These are phyloP conservation scores for Coccomyxa subellipsoidea DNA, from an alignment of 163 green algal species.

Conservation along the genomic window DNA sequence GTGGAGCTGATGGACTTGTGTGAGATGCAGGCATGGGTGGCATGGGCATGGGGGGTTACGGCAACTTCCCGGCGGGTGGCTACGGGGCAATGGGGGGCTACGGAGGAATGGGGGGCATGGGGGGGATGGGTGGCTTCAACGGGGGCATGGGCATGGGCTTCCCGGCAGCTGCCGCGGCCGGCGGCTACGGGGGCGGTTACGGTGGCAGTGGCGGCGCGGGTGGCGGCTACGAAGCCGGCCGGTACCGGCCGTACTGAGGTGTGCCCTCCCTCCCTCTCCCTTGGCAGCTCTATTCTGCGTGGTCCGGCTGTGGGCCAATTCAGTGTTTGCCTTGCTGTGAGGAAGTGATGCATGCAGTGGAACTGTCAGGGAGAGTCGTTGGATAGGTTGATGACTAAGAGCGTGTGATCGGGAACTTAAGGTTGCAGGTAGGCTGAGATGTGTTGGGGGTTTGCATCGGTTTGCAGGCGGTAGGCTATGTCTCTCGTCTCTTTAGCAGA, in stretches of 20 bases:
- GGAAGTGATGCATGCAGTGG: neutral
- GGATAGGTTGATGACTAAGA: too few relatives aligned
- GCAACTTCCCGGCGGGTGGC: constrained; percentile 27
- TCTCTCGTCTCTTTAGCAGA: neutral
- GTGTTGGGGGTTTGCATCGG: neutral
- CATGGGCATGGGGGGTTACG: constrained; percentile 33
- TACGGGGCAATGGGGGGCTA: constrained; percentile 21
- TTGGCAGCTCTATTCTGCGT: neutral
- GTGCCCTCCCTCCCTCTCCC: neutral
- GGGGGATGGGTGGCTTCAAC: constrained; percentile 24
- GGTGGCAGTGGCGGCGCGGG: constrained; percentile 1
- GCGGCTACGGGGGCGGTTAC: neutral
- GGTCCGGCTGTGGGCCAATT: neutral
- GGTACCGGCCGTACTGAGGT: constrained; percentile 28
- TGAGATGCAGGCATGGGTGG: neutral
- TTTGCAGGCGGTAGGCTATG: neutral
- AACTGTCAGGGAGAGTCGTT: neutral
- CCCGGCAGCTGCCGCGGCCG: constrained; percentile 1
- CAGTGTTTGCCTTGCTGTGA: neutral
- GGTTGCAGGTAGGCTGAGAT: neutral
- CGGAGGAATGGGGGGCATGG: constrained; percentile 15
- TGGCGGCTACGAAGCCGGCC: constrained; percentile 17
- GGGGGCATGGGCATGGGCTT: constrained; percentile 32
- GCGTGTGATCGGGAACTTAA: too few relatives aligned
- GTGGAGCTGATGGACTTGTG: too few relatives aligned